phyloP scores from a whole-genome alignment of 2,329 filamentous ascomycete genomes.

The Diaporthe longicolla region DNA sequence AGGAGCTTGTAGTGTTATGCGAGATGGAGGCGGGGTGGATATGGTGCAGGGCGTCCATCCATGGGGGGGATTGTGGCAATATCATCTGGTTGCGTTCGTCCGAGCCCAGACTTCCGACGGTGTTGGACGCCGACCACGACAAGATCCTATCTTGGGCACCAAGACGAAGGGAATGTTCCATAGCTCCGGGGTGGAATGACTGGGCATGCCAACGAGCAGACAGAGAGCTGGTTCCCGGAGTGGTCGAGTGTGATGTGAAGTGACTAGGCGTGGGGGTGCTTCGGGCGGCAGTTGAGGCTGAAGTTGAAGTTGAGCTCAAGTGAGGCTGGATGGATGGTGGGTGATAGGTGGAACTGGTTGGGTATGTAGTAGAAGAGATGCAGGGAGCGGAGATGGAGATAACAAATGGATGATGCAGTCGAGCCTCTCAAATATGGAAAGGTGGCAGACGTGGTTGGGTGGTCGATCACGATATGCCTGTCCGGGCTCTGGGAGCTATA shows the following conservation, averaged over 20 bases:
- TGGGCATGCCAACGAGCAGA: conserved; percentile 35
- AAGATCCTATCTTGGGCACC: conserved; percentile 59
- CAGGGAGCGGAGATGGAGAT: conserved; percentile 31
- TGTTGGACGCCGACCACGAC: conserved; percentile 60
- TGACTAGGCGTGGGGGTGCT: neutral
- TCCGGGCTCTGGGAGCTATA: conserved; percentile 24
- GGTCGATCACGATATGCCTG: conserved; percentile 43
- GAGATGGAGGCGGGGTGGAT: conserved; percentile 42
- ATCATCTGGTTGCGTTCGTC: conserved; percentile 56
- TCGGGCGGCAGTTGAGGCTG: neutral
- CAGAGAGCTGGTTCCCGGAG: neutral
- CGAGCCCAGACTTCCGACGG: conserved; percentile 56
- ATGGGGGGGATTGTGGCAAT: conserved; percentile 54
- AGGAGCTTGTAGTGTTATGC: conserved; percentile 17
- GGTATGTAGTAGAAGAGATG: conserved; percentile 6
- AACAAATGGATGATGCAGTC: conserved; percentile 22
- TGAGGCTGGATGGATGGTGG: neutral
- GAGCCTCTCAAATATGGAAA: conserved; percentile 34
- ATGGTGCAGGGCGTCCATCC: conserved; percentile 50
- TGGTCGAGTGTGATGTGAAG: neutral
- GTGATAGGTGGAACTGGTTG: conserved; percentile 6
- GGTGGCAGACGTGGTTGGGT: conserved; percentile 39
- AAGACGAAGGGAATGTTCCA: conserved; percentile 62
- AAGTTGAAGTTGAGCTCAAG: neutral
- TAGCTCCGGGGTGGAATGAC: conserved; percentile 54